Base-by-base conservation (phyloP, 495 filamentous ascomycete genomes). In the Barbatosphaeria neglecta region DNA sequence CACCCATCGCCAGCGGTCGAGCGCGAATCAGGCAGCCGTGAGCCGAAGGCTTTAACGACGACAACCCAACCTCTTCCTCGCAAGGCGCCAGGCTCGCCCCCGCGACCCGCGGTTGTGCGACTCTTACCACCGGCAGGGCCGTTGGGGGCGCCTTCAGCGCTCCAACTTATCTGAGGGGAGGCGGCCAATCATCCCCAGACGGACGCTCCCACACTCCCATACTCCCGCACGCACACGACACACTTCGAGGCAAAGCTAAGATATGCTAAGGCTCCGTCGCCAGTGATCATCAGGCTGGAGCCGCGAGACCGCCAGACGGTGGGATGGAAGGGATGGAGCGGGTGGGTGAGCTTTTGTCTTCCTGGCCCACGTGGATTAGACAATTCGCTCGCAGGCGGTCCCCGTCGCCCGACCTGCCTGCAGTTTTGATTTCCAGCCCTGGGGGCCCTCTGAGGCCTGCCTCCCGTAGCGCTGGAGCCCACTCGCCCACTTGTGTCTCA, bases 1-100 rank as follows among this genome's bases (percentile, higher is more conserved):
- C 45, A 52, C 50, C 52, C n/a, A 10, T 13, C 24, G 16, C 28
- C 25, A 22, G 17, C 23, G 20, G 28, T 47, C 50, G 44, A 43
- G 58, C 43, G 54, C 44, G 35, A 50, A 58, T 56, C 39, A 41
- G 9, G 39, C 39, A 41, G 39, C 17, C 18, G 38, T 20, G 17
- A 10, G 22, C 38, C 18, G 38, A 20, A 40, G 38, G 17, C 38
- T 22, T 40, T 40, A 40, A 19, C 18, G n/a, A n/a, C n/a, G n/a
- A n/a, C n/a, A n/a, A n/a, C n/a, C n/a, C n/a, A n/a, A 40, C 11
- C 38, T 20, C 38, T 13, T 31, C 15, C 27, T 31, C 27, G 37
- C 37, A 10, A 13, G 37, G 9, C 37, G 17, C 9, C 27, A 31
- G 1, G 13, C 31, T n/a, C 20, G 20, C 5, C 38, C 18, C 22